phyloP scores from a whole-genome alignment of 2,329 filamentous ascomycete genomes.

The Penicillium sp. region DNA sequence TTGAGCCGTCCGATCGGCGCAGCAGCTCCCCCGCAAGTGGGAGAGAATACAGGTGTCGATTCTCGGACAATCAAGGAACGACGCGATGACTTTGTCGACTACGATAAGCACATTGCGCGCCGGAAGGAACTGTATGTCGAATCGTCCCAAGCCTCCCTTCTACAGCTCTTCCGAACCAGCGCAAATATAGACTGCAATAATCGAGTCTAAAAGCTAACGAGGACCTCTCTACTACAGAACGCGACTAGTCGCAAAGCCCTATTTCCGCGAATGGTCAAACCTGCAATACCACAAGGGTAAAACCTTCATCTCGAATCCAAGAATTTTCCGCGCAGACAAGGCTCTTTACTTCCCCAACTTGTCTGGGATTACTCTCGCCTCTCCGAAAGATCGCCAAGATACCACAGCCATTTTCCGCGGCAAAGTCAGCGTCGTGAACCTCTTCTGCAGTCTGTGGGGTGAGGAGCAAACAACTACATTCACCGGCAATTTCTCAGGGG shows the following conservation, averaged over 20 bases:
- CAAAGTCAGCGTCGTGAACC: constrained; percentile 73
- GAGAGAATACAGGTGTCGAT: constrained; percentile 82
- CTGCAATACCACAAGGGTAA: constrained; percentile 82
- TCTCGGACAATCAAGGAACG: constrained; percentile 65
- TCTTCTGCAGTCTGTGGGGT: constrained; percentile 85
- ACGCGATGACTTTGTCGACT: constrained; percentile 78
- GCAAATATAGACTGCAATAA: not conserved
- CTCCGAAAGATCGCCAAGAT: constrained; percentile 58
- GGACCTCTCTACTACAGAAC: constrained; percentile 52
- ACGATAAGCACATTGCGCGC: constrained; percentile 77
- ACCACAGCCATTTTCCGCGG: constrained; percentile 75
- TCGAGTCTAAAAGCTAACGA: constrained; percentile 1
- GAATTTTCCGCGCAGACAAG: constrained; percentile 78
- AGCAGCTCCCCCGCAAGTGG: constrained; percentile 67
- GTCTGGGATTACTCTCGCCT: constrained; percentile 72
- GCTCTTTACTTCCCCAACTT: constrained; percentile 95
- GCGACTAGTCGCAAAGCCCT: constrained; percentile 76
- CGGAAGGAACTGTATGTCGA: constrained; percentile 68
- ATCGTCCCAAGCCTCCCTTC: not conserved
- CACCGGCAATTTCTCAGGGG: constrained; percentile 66
- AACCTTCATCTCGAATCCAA: constrained; percentile 80
- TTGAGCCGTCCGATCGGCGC: constrained; percentile 80
- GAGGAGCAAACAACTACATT: constrained; percentile 78
- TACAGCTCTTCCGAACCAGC: not conserved
- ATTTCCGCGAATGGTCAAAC: constrained; percentile 95